Percentiles rank a stretch among this genome's conserved stretches.
phyloP scores from a whole-genome alignment of 805 yeast genomes.

The Candida ulmi region DNA sequence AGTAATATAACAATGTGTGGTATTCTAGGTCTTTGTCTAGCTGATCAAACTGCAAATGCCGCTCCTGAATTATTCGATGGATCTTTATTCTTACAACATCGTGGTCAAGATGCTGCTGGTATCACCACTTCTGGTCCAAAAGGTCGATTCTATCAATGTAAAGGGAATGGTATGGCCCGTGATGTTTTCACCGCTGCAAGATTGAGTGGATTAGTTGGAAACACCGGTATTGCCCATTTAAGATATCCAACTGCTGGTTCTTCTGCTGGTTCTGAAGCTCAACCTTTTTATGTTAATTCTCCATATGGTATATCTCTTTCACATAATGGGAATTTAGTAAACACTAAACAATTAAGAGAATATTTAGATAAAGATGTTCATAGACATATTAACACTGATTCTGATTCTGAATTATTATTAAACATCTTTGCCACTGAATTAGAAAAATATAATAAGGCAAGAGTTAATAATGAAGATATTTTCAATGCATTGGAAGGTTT shows the following conservation, averaged over 20 bases:
- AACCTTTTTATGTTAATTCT: constrained; percentile 95
- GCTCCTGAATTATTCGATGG: constrained; percentile 93
- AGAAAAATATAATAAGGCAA: constrained; percentile 84
- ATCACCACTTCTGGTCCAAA: constrained; percentile 92
- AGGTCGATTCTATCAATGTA: constrained; percentile 94
- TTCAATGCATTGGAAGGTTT: constrained; percentile 84
- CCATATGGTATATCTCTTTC: constrained; percentile 90
- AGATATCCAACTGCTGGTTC: constrained; percentile 98
- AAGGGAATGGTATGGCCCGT: constrained; percentile 98
- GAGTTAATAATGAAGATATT: constrained; percentile 87
- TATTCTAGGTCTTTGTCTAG: constrained; percentile 78
- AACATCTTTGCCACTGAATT: constrained; percentile 90
- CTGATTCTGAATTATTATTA: constrained; percentile 86
- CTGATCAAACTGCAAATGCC: constrained; percentile 65
- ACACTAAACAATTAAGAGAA: constrained; percentile 67
- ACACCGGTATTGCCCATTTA: constrained; percentile 92
- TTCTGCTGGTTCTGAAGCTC: constrained; percentile 93
- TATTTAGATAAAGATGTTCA: constrained; percentile 91
- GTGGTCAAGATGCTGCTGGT: constrained; percentile 99
- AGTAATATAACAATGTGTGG: constrained; percentile 99
- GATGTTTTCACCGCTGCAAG: constrained; percentile 90
- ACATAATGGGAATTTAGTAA: constrained; percentile 94
- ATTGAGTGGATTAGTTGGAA: constrained; percentile 76
- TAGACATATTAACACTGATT: constrained; percentile 95
- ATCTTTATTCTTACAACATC: constrained; percentile 85